A percentile compares a stretch with the other conserved stretches of the same genome.
Conservation (phyloP, 352 stramenopile genomes). For the Phytophthora parvispora region DNA sequence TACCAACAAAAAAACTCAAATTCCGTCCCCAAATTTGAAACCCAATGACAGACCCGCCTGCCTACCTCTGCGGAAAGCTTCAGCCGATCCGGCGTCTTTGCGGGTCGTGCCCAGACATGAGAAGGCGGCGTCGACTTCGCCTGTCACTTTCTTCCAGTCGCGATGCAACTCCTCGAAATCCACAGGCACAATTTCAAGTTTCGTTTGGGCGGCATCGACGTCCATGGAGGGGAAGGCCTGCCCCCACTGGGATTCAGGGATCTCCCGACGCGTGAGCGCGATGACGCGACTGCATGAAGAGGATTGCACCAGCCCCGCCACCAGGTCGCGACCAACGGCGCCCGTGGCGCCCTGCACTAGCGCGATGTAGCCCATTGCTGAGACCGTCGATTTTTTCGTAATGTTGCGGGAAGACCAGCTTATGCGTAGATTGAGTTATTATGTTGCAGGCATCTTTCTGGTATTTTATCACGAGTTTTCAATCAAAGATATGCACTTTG, state of each 20-base stretch:
- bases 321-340: conserved; percentile 70
- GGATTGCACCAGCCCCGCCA: conserved; percentile 70
- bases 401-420: not conserved
- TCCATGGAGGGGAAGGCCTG: conserved; percentile 60
- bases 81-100: conserved; percentile 67
- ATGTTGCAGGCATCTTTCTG: too few species aligned
- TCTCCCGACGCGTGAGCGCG: conserved; percentile 64
- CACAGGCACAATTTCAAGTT: conserved; percentile 63
- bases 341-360: conserved; percentile 73
- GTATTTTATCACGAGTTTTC: too few species aligned
- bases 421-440: too few species aligned
- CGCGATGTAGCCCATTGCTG: conserved; percentile 46
- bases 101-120: conserved; percentile 78
- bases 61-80: conserved; percentile 71
- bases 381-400: not conserved
- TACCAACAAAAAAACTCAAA: not conserved
- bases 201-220: conserved; percentile 40
- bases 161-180: conserved; percentile 64
- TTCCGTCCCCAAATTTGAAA: conserved; percentile 5
- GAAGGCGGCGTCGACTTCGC: conserved; percentile 62
- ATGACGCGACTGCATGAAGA: conserved; percentile 67
- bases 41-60: not conserved
- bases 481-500: too few species aligned
- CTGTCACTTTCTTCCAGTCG: conserved; percentile 38
- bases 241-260: conserved; percentile 52